A percentile compares a stretch with the other conserved stretches of the same genome.
These are phyloP conservation scores for Pyricularia sp. DNA, from an alignment of 2,329 filamentous ascomycete species.

Conservation along the genomic window DNA sequence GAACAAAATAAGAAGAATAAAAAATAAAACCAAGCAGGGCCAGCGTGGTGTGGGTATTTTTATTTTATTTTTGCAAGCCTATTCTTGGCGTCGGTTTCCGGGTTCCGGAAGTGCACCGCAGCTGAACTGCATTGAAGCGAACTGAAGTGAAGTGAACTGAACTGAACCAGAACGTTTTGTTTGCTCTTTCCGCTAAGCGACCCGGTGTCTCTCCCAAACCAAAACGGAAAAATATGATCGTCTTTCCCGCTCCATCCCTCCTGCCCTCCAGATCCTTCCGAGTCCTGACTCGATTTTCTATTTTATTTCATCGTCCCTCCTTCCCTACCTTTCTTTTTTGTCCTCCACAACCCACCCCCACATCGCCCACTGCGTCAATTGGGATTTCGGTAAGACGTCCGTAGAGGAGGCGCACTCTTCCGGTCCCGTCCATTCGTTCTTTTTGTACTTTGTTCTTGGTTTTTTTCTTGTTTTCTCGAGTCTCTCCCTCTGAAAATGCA, in stretches of 20 bases:
- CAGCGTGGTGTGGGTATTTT: too few species aligned
- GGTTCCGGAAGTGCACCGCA: background rate
- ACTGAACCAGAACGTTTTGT: too few species aligned
- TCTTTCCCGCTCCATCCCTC: too few species aligned
- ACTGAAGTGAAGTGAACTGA: too few species aligned
- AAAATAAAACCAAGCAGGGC: too few species aligned
- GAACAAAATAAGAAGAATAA: too few species aligned
- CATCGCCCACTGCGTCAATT: background rate
- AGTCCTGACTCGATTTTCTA: background rate
- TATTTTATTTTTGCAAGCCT: background rate
- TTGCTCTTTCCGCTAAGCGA: background rate
- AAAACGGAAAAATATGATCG: background rate
- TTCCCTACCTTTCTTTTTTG: background rate
- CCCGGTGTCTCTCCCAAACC: background rate
- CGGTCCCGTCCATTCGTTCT: slow-evolving; percentile 3
- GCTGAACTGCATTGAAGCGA: too few species aligned
- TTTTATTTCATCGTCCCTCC: background rate
- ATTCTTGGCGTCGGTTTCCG: background rate
- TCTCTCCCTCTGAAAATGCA: slow-evolving; percentile 13
- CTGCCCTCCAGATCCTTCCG: background rate
- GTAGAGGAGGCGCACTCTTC: background rate
- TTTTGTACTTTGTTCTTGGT: background rate
- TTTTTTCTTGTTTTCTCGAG: background rate
- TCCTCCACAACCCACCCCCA: background rate
- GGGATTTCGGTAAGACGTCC: background rate